Evolutionary conservation across 169 alveolate species (phyloP).

Genomic region (Perkinsus chesapeaki): DNA sequence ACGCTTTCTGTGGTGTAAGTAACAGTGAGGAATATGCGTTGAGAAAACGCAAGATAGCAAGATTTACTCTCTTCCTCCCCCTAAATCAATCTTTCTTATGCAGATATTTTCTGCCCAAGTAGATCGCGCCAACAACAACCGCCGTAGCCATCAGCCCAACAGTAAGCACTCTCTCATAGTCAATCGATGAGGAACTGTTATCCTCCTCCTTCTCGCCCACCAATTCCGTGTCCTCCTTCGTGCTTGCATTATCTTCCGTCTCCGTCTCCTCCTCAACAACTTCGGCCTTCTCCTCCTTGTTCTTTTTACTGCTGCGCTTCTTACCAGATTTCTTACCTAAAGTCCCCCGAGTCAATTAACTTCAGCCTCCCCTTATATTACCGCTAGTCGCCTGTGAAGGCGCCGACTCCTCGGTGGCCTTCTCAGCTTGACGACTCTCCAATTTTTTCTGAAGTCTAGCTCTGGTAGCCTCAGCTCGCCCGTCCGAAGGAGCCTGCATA

Average conservation of each 20-base stretch:
- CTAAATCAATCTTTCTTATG: background rate
- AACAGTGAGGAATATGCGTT: background rate
- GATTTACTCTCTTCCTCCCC: background rate
- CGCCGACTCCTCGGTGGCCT: no score
- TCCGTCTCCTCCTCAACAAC: background rate
- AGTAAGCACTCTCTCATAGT: background rate
- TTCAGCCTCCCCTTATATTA: no score
- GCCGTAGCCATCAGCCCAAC: background rate
- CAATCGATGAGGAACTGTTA: no score
- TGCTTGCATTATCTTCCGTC: background rate
- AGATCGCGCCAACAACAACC: background rate
- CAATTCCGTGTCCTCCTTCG: background rate
- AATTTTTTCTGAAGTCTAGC: background rate
- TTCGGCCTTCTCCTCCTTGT: background rate
- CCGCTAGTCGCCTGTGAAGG: no score
- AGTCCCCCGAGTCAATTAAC: no score
- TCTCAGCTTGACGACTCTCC: background rate
- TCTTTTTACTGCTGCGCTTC: no score
- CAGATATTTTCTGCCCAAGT: background rate
- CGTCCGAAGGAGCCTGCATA: background rate
- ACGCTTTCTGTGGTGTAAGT: background rate
- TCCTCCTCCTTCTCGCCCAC: background rate
- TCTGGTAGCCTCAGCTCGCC: background rate
- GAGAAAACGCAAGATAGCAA: background rate
- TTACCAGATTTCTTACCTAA: no score